A percentile compares a stretch with the other conserved stretches of the same genome.
These are phyloP conservation scores for Suillus lakei DNA, from an alignment of 768 basidiomycete genomes.

Conservation along the genomic window DNA sequence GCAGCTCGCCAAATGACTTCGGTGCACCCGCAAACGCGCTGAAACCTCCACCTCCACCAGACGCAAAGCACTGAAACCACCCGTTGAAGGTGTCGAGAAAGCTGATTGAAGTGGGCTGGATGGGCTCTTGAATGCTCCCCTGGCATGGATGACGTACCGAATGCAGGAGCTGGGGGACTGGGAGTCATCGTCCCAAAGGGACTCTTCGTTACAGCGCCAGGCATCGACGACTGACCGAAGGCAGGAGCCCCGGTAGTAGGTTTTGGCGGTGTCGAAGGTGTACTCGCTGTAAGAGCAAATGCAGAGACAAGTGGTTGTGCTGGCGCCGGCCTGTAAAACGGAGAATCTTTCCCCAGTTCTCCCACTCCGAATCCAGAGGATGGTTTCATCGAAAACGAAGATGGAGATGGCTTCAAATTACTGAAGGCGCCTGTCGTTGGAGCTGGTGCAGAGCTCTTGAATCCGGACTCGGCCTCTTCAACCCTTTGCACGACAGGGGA, in stretches of 20 bases:
- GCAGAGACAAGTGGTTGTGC: slow-evolving; percentile 42
- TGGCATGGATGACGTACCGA: slow-evolving; percentile 42
- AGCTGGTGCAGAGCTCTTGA: slow-evolving; percentile 29
- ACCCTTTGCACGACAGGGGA: slow-evolving; percentile 23
- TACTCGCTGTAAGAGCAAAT: slow-evolving; percentile 35
- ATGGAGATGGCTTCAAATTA: slow-evolving; percentile 37
- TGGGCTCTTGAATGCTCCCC: slow-evolving; percentile 24
- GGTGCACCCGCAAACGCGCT: slow-evolving; percentile 51
- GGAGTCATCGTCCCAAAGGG: slow-evolving; percentile 22
- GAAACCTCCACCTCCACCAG: slow-evolving; percentile 49
- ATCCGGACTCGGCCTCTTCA: slow-evolving; percentile 12
- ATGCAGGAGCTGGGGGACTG: slow-evolving; percentile 33
- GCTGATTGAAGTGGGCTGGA: slow-evolving; percentile 16
- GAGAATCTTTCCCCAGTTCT: slow-evolving; percentile 47
- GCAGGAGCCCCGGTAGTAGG: slow-evolving; percentile 28
- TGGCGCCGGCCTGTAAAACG: slow-evolving; percentile 51
- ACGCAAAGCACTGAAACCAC: slow-evolving; percentile 31
- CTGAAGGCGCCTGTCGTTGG: slow-evolving; percentile 44
- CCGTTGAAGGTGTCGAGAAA: slow-evolving; percentile 16
- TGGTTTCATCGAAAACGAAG: slow-evolving; percentile 40
- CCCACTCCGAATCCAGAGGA: slow-evolving; percentile 39
- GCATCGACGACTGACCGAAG: slow-evolving; percentile 45
- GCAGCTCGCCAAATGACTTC: slow-evolving; percentile 66
- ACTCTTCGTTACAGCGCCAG: slow-evolving; percentile 25
- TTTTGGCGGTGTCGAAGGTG: slow-evolving; percentile 31